Percentiles rank a stretch among this genome's conserved stretches.
These are phyloP conservation scores for Trichoderma sp. DNA, from an alignment of 2,329 filamentous ascomycete genomes.

Conservation along the genomic window DNA sequence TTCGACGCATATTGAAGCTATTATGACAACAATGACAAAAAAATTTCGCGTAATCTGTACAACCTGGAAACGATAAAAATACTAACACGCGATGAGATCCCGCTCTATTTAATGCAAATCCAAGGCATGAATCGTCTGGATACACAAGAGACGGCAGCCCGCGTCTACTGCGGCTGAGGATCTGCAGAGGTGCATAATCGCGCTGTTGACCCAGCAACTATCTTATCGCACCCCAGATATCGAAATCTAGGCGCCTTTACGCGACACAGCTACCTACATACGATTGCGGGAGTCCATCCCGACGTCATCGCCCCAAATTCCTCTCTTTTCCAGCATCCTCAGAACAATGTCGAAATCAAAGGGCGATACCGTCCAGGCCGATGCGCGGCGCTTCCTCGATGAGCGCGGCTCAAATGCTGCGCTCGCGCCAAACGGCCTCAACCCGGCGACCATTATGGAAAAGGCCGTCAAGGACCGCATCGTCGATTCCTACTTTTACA, in stretches of 20 bases:
- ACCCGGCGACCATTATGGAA: conserved; percentile 94
- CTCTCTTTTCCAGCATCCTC: background rate
- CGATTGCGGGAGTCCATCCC: conserved; percentile 6
- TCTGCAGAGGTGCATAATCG: background rate
- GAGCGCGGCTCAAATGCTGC: conserved; percentile 79
- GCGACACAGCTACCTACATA: conserved; percentile 28
- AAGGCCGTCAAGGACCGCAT: conserved; percentile 95
- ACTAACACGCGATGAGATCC: background rate
- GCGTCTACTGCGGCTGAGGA: background rate
- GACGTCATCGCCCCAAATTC: conserved; percentile 26
- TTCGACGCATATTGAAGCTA: conserved; percentile 37
- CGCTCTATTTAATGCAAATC: background rate
- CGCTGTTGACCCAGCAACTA: conserved; percentile 47
- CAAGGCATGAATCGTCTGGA: background rate
- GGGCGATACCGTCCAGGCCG: conserved; percentile 67
- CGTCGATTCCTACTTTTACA: conserved; percentile 95
- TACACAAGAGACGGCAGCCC: conserved; percentile 17
- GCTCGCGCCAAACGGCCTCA: conserved; percentile 82
- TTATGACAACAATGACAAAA: background rate
- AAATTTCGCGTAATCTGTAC: background rate
- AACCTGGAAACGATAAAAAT: background rate
- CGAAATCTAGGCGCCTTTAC: conserved; percentile 22
- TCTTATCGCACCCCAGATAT: conserved; percentile 40
- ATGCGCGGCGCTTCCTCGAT: conserved; percentile 81
- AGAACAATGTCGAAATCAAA: conserved; percentile 43